Evolutionary conservation across 441 rosid species (phyloP).

Genomic region (Syzygium malaccense): DNA sequence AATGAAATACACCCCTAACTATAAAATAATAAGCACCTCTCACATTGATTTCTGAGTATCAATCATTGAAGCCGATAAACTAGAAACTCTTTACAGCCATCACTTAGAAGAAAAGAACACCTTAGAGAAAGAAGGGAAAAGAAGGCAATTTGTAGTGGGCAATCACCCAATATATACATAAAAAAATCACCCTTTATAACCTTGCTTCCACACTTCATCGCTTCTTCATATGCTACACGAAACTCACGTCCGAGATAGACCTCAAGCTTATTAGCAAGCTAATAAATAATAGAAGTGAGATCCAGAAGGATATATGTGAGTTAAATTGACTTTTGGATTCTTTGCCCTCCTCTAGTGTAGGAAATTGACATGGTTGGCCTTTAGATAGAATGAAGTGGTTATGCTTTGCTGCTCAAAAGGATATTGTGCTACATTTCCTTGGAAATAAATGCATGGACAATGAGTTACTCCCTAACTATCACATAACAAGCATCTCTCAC

Average conservation of each 20-base stretch:
- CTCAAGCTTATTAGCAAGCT: conserved; percentile 79
- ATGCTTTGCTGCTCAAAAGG: neutral
- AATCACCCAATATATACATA: conserved; percentile 62
- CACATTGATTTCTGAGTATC: too few relatives aligned
- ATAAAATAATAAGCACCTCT: too few relatives aligned
- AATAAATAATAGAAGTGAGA: neutral
- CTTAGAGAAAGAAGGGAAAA: neutral
- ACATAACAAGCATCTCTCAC: neutral
- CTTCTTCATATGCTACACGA: conserved; percentile 83
- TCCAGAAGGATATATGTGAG: neutral
- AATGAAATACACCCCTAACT: too few relatives aligned
- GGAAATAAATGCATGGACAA: neutral
- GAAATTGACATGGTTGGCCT: neutral
- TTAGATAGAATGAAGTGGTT: neutral
- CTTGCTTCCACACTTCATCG: conserved; percentile 61
- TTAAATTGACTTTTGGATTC: neutral
- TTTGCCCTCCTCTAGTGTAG: neutral
- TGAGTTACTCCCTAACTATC: neutral
- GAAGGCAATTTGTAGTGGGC: conserved; percentile 39
- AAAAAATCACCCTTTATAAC: conserved; percentile 5
- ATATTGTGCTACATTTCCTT: neutral
- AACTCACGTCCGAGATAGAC: conserved; percentile 73
- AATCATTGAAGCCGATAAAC: neutral
- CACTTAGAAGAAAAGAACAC: neutral
- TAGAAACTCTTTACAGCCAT: neutral